Base-by-base conservation (phyloP, 345 rosid genomes). In the Pistacia integerrima region DNA sequence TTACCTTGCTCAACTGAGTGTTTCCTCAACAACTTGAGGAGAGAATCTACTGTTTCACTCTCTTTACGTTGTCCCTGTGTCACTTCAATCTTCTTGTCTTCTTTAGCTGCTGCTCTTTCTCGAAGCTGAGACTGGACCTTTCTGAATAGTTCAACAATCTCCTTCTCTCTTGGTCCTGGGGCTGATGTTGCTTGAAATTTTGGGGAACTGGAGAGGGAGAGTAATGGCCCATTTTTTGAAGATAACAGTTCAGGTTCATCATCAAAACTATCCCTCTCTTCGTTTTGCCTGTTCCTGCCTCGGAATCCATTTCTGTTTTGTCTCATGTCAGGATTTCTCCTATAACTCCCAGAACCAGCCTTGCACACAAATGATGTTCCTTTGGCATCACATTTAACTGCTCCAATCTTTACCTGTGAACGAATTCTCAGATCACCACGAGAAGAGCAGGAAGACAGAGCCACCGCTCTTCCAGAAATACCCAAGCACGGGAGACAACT, bases 61-160 rank as follows among this genome's bases (percentile, higher is more conserved):
- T 88, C 92, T 83, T 84, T 96, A 2, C 88, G 84, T 75, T 84
- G 84, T 56, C 88, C 90, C 76, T 84, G 82, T 7, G 85, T 69
- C 69, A 88, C 41, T 77, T 88, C 93, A 14, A 80, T 75, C 84
- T 84, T 88, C 77, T 84, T 84, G n/a, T 86, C 92, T 81, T 90
- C 91, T 81, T 87, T 90, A 60, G 79, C 73, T 0, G 85, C 92
- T 62, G 97, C 94, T 88, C 93, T 88, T 79, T 91, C 92, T 67
- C 97, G 89, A 75, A 96, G 97, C 80, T 89, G 93, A 79, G 90
- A 82, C 75, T 96, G 99, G 67, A 93, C 97, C 85, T 96, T 90
- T 82, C 86, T 86, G 84, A 96, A 96, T 72, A 93, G 88, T 77
- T 96, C 89, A 55, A 91, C 94, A 73, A 96, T 91, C 84, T 96